phyloP scores from a whole-genome alignment of 306 rosid species.

The Erythrophleum fordii region DNA sequence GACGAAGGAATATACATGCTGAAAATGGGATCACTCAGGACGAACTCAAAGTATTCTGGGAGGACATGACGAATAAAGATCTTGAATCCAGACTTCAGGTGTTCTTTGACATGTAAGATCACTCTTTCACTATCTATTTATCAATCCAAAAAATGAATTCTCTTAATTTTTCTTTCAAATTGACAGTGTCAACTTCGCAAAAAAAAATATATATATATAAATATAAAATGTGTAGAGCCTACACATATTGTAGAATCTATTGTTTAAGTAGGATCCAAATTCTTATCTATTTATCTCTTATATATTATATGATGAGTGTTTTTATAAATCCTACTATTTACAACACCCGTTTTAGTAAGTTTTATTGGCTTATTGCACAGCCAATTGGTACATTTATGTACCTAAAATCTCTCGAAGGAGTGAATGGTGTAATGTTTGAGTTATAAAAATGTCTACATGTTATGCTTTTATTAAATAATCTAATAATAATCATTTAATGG shows the following conservation, averaged over 20 bases:
- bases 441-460: neutral
- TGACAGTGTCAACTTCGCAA: no score
- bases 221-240: neutral
- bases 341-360: neutral
- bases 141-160: neutral
- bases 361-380: neutral
- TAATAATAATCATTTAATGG: neutral
- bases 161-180: neutral
- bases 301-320: neutral
- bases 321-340: neutral
- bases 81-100: conserved; percentile 81
- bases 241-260: neutral
- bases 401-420: neutral
- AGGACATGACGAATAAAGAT: conserved; percentile 79
- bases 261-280: neutral
- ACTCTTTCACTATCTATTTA: neutral
- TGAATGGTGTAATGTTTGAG: neutral
- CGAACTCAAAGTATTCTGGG: conserved; percentile 73
- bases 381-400: neutral
- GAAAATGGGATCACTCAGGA: conserved; percentile 54
- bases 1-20: conserved; percentile 55
- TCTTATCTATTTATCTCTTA: neutral
- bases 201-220: no score
- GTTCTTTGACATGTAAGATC: conserved; percentile 86
- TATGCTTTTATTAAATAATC: neutral